Percentiles rank a stretch among this genome's conserved stretches.
These are phyloP conservation scores for Pyrenophora tritici-repentis DNA, from an alignment of 2,329 filamentous ascomycete species.

Conservation along the genomic window DNA sequence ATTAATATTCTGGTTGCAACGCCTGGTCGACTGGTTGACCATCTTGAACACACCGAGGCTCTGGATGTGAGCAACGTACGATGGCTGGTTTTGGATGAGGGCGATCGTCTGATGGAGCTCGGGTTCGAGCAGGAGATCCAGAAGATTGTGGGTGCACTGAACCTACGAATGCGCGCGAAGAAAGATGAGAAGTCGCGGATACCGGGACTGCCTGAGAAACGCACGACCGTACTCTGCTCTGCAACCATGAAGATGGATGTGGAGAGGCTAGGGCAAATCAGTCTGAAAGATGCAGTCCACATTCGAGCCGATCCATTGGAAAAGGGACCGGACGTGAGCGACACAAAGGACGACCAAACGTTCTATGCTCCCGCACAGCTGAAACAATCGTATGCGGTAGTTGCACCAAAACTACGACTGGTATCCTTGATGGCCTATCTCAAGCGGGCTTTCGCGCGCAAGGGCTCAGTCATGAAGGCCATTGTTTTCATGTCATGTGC, in stretches of 20 bases:
- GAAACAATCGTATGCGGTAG: conserved; percentile 87
- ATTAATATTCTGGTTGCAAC: conserved; percentile 96
- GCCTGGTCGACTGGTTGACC: conserved; percentile 86
- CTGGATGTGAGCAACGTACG: conserved; percentile 86
- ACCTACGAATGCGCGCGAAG: conserved; percentile 64
- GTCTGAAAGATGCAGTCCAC: conserved; percentile 87
- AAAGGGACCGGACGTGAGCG: conserved; percentile 55
- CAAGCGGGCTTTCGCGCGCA: conserved; percentile 84
- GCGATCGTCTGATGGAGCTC: conserved; percentile 96
- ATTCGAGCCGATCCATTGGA: conserved; percentile 70
- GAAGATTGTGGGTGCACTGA: conserved; percentile 80
- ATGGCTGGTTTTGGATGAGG: conserved; percentile 94
- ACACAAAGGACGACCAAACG: conserved; percentile 53
- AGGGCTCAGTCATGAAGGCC: conserved; percentile 92
- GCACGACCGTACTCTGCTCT: conserved; percentile 89
- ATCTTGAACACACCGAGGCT: conserved; percentile 88
- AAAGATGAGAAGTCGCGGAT: conserved; percentile 65
- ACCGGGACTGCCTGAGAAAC: conserved; percentile 71
- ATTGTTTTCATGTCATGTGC: conserved; percentile 97
- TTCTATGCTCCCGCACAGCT: conserved; percentile 90
- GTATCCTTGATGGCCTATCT: conserved; percentile 85
- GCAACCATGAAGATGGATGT: conserved; percentile 99
- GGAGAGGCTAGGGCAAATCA: conserved; percentile 90
- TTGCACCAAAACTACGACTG: conserved; percentile 86
- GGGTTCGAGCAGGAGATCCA: conserved; percentile 95